These are phyloP conservation scores for Triticum aestivum DNA, from an alignment of 176 grass and related monocot species.

Conservation along the genomic window DNA sequence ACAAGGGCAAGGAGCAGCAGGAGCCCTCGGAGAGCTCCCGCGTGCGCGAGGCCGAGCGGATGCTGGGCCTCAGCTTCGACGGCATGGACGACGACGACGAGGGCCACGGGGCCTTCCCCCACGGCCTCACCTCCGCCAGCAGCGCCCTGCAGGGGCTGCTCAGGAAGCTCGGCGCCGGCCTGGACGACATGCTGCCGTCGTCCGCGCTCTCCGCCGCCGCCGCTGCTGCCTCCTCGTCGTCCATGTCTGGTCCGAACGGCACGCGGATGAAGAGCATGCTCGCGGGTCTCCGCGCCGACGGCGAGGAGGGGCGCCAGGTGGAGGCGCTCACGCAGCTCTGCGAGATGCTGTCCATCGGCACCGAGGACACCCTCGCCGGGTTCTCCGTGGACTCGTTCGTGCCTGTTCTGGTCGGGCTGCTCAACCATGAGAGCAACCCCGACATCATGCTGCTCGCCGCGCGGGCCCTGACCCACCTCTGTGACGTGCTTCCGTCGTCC, in stretches of 20 bases:
- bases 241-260: conserved; percentile 40
- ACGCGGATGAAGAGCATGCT: conserved; percentile 69
- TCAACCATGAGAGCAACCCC: conserved; percentile 76
- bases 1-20: conserved; percentile 76
- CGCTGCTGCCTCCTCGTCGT: conserved; percentile 32
- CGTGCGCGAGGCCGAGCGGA: conserved; percentile 58
- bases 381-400: conserved; percentile 81
- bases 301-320: conserved; percentile 64
- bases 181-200: conserved; percentile 76
- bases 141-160: conserved; percentile 77
- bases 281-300: conserved; percentile 61
- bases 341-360: conserved; percentile 85
- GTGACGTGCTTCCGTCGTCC: conserved; percentile 71
- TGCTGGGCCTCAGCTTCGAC: conserved; percentile 67
- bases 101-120: conserved; percentile 54
- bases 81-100: conserved; percentile 61
- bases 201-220: conserved; percentile 40
- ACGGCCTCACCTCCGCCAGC: conserved; percentile 70
- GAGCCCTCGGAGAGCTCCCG: conserved; percentile 50
- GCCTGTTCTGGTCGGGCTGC: conserved; percentile 70
- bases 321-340: conserved; percentile 79
- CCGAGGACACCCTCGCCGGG: conserved; percentile 62
- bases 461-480: conserved; percentile 70
- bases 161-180: conserved; percentile 70
- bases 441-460: conserved; percentile 91